phyloP scores from a whole-genome alignment of 345 rosid genomes.

The Trapa incisa region DNA sequence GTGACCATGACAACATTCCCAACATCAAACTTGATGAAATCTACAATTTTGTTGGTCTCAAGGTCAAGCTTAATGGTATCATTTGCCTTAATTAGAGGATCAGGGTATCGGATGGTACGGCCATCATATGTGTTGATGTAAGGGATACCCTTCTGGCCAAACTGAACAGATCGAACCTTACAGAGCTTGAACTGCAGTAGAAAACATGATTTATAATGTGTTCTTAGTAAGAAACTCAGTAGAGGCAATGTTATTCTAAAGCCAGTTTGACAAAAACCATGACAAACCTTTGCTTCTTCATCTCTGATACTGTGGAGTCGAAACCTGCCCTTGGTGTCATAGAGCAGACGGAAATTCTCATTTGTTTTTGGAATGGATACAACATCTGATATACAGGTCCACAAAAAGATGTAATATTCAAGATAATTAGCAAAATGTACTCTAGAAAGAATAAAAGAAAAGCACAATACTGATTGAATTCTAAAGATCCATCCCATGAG shows the following conservation, averaged over 20 bases:
- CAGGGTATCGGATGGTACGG: constrained; percentile 7
- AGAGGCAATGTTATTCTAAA: neutral
- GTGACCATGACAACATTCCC: constrained; percentile 9
- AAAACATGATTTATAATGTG: neutral
- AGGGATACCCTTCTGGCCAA: constrained; percentile 6
- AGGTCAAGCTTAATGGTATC: constrained; percentile 4
- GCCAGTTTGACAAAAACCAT: neutral
- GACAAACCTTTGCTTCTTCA: constrained; percentile 5
- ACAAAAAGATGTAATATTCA: neutral
- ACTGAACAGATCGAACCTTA: constrained; percentile 7
- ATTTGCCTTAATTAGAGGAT: constrained; percentile 9
- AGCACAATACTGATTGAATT: neutral
- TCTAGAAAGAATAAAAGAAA: neutral
- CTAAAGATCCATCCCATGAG: neutral
- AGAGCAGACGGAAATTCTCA: constrained; percentile 7
- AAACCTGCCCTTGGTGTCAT: constrained; percentile 7
- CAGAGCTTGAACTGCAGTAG: constrained; percentile 9
- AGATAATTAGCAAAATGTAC: neutral
- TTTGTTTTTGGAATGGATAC: constrained; percentile 4
- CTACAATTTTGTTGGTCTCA: constrained; percentile 8
- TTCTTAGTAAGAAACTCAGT: neutral
- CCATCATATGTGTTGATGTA: constrained; percentile 9
- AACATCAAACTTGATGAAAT: constrained; percentile 6
- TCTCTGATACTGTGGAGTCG: constrained; percentile 3
- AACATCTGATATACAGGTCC: neutral